These are phyloP conservation scores for Ramalina peruviana DNA, from an alignment of 495 filamentous ascomycete species.

Conservation along the genomic window DNA sequence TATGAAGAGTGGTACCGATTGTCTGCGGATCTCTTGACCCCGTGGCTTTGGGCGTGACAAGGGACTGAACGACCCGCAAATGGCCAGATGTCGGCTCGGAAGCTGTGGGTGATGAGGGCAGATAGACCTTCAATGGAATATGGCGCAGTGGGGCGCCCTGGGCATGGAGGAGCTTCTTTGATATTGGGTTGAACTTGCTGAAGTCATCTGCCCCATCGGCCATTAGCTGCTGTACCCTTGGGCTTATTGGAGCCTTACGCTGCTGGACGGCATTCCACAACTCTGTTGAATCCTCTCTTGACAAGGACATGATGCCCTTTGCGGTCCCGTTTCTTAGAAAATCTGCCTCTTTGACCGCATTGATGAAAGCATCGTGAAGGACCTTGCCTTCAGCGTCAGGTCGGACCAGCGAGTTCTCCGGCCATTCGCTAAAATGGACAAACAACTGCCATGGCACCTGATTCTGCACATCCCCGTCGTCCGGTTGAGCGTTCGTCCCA, in stretches of 20 bases:
- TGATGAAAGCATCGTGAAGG: conserved; percentile 76
- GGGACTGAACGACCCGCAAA: conserved; percentile 57
- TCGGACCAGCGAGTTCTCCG: conserved; percentile 47
- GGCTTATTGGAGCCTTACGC: conserved; percentile 35
- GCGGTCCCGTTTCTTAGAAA: conserved; percentile 84
- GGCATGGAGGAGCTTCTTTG: conserved; percentile 63
- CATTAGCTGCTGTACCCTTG: neutral
- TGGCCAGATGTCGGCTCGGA: conserved; percentile 27
- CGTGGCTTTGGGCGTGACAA: conserved; percentile 39
- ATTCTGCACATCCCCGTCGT: conserved; percentile 1
- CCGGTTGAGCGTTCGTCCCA: neutral
- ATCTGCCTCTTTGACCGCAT: conserved; percentile 91
- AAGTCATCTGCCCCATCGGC: conserved; percentile 48
- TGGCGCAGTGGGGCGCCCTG: conserved; percentile 57
- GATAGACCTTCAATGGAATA: conserved; percentile 76
- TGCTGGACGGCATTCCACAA: conserved; percentile 77
- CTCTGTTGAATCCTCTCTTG: conserved; percentile 71
- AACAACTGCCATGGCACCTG: conserved; percentile 66
- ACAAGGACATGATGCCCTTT: conserved; percentile 83
- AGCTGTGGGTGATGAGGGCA: conserved; percentile 51
- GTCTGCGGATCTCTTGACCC: conserved; percentile 53
- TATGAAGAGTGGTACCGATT: conserved; percentile 65
- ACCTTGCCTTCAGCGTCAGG: conserved; percentile 47
- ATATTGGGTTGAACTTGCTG: conserved; percentile 54
- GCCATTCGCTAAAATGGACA: conserved; percentile 68